Base-by-base conservation (phyloP, 78 protist genomes). In the slime mould (Dictyostelium discoideum) region DNA sequence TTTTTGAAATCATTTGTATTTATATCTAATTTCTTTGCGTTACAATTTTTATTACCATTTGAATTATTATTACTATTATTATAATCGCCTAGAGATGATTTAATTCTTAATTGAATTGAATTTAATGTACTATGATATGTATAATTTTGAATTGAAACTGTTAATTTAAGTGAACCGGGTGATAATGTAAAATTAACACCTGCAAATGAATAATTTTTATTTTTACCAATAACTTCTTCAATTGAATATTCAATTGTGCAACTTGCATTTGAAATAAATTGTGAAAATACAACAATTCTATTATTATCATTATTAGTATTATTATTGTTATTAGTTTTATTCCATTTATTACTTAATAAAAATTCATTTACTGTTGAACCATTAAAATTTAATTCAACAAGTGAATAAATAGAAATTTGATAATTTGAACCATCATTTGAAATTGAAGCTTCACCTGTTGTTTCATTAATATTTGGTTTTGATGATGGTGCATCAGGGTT, bases 61-160 rank as follows among this genome's bases (percentile, higher is more conserved):
- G 9, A 46, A n/a, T 18, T 11, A n/a, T 29, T 11, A 11, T 4
- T 11, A n/a, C 40, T 11, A n/a, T 10, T 11, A 11, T 20, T 11
- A 29, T 14, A 4, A 29, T 14, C 37, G 10, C 26, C 76, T 7
- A 24, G 26, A 8, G 32, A 67, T 10, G 80, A 29, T 73, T 73
- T 73, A 73, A 73, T 73, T 73, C 80, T 73, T 32, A 73, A 73
- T 73, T 73, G 80, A 73, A 73, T n/a, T 73, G 80, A 10, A 73
- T 73, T 73, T 32, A 73, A 73, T 29, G 20, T 16, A 32, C 46
- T 73, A 32, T 73, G n/a, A 73, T 29, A 73, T 29, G 39, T 24
- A 32, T 73, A 73, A 5, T 73, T 73, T 29, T 73, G 29, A 29
- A 73, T 73, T 73, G 80, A 73, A 3, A 73, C 5, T 14, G 46